A percentile compares a stretch with the other conserved stretches of the same genome.
Evolutionary conservation across 805 yeast genomes (phyloP).

Genomic region (Vanderwaltozyma tropicalis): DNA sequence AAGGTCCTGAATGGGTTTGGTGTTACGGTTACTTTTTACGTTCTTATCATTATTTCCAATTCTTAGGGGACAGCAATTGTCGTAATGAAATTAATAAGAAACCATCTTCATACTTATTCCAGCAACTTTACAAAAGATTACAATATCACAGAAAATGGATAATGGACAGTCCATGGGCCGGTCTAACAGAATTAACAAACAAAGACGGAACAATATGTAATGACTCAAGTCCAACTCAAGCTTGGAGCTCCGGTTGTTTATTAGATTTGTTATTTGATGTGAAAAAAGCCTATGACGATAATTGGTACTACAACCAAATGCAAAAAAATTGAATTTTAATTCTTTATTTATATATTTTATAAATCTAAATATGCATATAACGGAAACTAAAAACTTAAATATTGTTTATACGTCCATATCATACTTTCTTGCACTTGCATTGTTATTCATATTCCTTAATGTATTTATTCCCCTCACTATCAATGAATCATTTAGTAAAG

Average conservation of each 20-base stretch:
- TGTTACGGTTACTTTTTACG: slow-evolving; percentile 76
- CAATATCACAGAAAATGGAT: slow-evolving; percentile 63
- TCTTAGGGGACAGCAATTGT: slow-evolving; percentile 29
- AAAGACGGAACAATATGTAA: slow-evolving; percentile 71
- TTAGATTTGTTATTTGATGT: slow-evolving; percentile 68
- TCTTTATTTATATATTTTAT: too few species aligned
- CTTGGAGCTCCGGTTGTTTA: slow-evolving; percentile 88
- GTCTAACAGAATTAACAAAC: slow-evolving; percentile 84
- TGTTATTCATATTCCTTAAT: too few species aligned
- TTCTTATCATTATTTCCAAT: slow-evolving; percentile 53
- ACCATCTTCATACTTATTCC: slow-evolving; percentile 45
- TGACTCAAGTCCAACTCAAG: slow-evolving; percentile 93
- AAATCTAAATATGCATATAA: too few species aligned
- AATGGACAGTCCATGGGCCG: slow-evolving; percentile 77
- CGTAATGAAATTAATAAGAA: slow-evolving; percentile 21
- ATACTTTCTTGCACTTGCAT: too few species aligned
- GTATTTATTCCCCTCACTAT: too few species aligned
- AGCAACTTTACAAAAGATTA: slow-evolving; percentile 50
- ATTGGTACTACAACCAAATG: slow-evolving; percentile 2
- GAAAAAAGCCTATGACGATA: slow-evolving; percentile 10
- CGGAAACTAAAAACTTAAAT: too few species aligned
- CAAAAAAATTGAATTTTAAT: too few species aligned
- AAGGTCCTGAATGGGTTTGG: slow-evolving; percentile 99
- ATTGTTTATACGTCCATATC: too few species aligned
- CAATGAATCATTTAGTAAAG: too few species aligned